Percentiles rank a stretch among this genome's conserved stretches.
phyloP scores from a whole-genome alignment of 257 asterid species.

The Cordia subcordata region DNA sequence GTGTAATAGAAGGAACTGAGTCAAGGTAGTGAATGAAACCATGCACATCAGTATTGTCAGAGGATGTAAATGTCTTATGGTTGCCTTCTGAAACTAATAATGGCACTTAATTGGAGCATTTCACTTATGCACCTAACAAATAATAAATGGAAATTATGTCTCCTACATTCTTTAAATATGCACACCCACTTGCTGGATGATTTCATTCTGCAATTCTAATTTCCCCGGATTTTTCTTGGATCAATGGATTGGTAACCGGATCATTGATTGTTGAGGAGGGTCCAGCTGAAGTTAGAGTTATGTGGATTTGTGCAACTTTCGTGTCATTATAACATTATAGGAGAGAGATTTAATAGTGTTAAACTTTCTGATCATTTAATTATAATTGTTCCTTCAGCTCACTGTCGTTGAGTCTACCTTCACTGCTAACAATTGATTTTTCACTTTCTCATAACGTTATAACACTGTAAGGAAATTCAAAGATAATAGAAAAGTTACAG shows the following conservation, averaged over 20 bases:
- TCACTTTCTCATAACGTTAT: too few relatives aligned
- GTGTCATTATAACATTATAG: too few relatives aligned
- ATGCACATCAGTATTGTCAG: constrained; percentile 1
- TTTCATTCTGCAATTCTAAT: constrained; percentile 1
- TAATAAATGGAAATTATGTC: constrained; percentile 41
- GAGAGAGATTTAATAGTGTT: too few relatives aligned
- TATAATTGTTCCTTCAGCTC: too few relatives aligned
- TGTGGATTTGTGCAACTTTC: too few relatives aligned
- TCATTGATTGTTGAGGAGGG: too few relatives aligned
- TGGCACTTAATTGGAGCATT: constrained; percentile 18
- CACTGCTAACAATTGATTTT: too few relatives aligned
- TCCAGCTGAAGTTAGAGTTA: too few relatives aligned
- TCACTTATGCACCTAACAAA: constrained; percentile 39
- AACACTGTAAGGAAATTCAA: too few relatives aligned
- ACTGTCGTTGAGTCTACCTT: too few relatives aligned
- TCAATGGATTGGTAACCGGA: background rate
- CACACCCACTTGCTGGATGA: constrained; percentile 34
- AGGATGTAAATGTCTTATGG: constrained; percentile 17
- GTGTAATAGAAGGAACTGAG: background rate
- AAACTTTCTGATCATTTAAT: too few relatives aligned
- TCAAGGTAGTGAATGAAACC: background rate
- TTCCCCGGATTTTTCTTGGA: background rate
- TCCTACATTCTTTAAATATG: constrained; percentile 32
- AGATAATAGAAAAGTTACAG: too few relatives aligned
- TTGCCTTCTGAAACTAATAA: constrained; percentile 13